Base-by-base conservation (phyloP, 2,329 filamentous ascomycete species). In the Fusarium dimerum region DNA sequence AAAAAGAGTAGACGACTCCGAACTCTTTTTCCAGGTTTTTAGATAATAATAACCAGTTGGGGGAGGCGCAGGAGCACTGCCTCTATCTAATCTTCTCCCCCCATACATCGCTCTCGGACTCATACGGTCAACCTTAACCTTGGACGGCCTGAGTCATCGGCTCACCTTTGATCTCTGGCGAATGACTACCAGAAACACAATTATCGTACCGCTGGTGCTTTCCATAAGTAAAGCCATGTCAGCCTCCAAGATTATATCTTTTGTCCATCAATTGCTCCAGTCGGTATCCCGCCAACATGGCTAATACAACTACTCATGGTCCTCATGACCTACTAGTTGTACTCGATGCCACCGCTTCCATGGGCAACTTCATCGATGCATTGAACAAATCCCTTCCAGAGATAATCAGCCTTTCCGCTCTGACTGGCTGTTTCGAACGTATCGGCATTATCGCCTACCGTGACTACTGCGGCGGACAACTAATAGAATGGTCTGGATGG, bases 401-500 rank as follows among this genome's bases (percentile, higher is more conserved):
- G 54, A 77, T 82, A 57, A 74, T 82, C 51, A 72, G 74, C 34
- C 68, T 81, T 7, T 78, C 78, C 1, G 69, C 72, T 1, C 67
- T 80, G 1, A 81, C 79, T 0, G 72, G 69, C 47, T 77, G 75
- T 57, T 81, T 82, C 60, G 70, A 74, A 5, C 73, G 76, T 2
- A 77, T 81, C 48, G 78, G 78, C 7, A 69, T 81, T 4, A 62
- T 81, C 12, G 76, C 74, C 2, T 82, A 81, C 55, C 73, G 78
- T 6, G 79, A 82, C 64, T 80, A 80, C 60, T 69, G 64, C 53
- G 51, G 56, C 12, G 61, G 63, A 13, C 41, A 47, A 5, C 53
- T 77, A 20, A 71, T 74, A 2, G 68, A 79, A 45, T 82, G 77
- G 75, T 80, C 78, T 0, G 77, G 78, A 3, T 81, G 78, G 78